phyloP scores from a whole-genome alignment of 139 green algal genomes.

The Diplosphaera chodatii region DNA sequence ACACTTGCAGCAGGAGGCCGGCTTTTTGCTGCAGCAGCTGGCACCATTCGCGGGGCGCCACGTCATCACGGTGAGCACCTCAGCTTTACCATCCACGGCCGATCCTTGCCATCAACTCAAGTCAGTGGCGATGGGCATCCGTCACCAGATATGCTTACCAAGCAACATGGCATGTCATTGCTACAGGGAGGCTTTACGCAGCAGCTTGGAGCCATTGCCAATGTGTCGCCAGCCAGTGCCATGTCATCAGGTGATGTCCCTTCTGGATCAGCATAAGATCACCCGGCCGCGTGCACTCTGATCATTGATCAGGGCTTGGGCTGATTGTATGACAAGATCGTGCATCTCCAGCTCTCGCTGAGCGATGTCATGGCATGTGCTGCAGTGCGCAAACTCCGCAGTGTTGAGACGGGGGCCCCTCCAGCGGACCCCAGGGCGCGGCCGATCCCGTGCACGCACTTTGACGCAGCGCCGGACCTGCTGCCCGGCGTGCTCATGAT shows the following conservation, averaged over 20 bases:
- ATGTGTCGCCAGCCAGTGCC: neutral
- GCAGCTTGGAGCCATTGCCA: neutral
- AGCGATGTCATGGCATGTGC: too few relatives aligned
- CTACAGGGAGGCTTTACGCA: neutral
- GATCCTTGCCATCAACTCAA: too few relatives aligned
- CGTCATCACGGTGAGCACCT: slow-evolving; percentile 6
- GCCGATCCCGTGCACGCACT: slow-evolving; percentile 1
- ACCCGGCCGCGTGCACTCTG: too few relatives aligned
- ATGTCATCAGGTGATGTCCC: slow-evolving; percentile 1
- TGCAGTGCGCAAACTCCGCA: slow-evolving; percentile 3
- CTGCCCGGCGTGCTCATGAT: slow-evolving; percentile 17
- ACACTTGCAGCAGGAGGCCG: neutral
- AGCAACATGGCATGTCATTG: neutral
- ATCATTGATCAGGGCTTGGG: too few relatives aligned
- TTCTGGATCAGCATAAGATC: too few relatives aligned
- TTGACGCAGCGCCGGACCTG: neutral
- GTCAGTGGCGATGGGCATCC: too few relatives aligned
- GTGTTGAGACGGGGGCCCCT: neutral
- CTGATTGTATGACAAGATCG: too few relatives aligned
- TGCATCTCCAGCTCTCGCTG: too few relatives aligned
- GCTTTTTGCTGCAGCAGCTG: slow-evolving; percentile 10
- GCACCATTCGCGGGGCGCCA: slow-evolving; percentile 7
- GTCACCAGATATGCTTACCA: too few relatives aligned
- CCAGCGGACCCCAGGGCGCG: slow-evolving; percentile 4
- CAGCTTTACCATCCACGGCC: too few relatives aligned